phyloP scores from a whole-genome alignment of 2,329 filamentous ascomycete genomes.

The Fusarium sp. region DNA sequence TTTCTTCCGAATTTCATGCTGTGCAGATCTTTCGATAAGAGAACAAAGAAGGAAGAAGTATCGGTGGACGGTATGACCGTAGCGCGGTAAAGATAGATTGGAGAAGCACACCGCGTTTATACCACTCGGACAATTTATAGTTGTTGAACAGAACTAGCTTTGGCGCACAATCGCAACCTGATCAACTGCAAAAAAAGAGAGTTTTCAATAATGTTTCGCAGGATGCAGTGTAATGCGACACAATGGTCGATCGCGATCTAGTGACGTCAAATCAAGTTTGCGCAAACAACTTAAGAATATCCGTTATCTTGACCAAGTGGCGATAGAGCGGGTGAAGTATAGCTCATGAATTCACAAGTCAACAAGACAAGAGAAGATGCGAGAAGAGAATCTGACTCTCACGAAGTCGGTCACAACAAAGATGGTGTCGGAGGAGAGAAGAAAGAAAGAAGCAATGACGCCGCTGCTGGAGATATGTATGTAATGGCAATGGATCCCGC shows the following conservation, averaged over 20 bases:
- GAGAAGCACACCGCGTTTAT: constrained; percentile 27
- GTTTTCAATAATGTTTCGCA: constrained; percentile 8
- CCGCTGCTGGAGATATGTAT: constrained; percentile 18
- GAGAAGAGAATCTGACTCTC: background rate
- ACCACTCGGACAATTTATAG: constrained; percentile 3
- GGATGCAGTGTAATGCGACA: constrained; percentile 8
- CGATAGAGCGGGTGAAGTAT: constrained; percentile 13
- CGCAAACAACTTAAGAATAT: constrained; percentile 31
- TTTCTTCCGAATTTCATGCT: constrained; percentile 73
- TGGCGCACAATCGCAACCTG: background rate
- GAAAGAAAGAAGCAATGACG: constrained; percentile 9
- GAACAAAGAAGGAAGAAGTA: constrained; percentile 15
- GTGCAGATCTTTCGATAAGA: constrained; percentile 2
- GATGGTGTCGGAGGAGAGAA: constrained; percentile 1
- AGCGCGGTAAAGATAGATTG: constrained; percentile 9
- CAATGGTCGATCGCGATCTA: constrained; percentile 6
- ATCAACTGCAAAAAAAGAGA: background rate
- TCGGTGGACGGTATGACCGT: constrained; percentile 11
- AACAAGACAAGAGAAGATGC: background rate
- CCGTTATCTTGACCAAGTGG: constrained; percentile 30
- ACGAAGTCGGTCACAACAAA: constrained; percentile 7
- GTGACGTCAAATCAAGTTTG: constrained; percentile 37
- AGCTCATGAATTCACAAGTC: constrained; percentile 20
- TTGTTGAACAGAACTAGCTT: constrained; percentile 19
- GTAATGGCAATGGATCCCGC: constrained; percentile 23